Evolutionary conservation across 2,329 filamentous ascomycete genomes (phyloP).

Genomic region (Ceratocystis smalleyi): DNA sequence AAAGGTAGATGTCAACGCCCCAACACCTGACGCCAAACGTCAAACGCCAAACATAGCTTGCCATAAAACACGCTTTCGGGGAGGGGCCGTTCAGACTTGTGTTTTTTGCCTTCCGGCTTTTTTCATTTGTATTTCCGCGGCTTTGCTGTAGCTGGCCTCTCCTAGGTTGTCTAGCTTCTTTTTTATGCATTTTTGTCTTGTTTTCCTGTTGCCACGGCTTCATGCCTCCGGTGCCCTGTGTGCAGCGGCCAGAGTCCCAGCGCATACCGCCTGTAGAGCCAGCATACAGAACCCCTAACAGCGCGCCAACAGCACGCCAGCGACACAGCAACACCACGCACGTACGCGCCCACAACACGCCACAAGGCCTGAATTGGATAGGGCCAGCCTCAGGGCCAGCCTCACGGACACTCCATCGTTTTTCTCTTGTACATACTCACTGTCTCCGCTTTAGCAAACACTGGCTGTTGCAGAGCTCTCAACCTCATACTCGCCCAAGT

Average conservation of each 20-base stretch:
- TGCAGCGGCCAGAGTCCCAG: not conserved
- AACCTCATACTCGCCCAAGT: not conserved
- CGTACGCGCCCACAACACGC: not conserved
- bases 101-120: not conserved
- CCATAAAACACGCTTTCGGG: not conserved
- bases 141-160: not conserved
- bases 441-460: constrained; percentile 2
- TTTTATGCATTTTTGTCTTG: not conserved
- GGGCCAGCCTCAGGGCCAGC: not conserved
- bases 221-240: not conserved
- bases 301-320: too few species aligned
- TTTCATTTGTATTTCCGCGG: not conserved
- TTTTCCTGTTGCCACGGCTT: not conserved
- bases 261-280: not conserved
- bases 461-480: constrained; percentile 2
- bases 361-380: not conserved
- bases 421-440: not conserved
- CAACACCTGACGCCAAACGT: too few species aligned
- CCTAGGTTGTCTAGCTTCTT: not conserved
- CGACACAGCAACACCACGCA: not conserved
- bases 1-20: too few species aligned
- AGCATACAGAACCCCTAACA: not conserved
- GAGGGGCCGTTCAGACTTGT: not conserved
- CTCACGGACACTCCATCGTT: not conserved
- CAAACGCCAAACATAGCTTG: not conserved